phyloP scores from a whole-genome alignment of 345 rosid genomes.

The Euclidium syriacum region DNA sequence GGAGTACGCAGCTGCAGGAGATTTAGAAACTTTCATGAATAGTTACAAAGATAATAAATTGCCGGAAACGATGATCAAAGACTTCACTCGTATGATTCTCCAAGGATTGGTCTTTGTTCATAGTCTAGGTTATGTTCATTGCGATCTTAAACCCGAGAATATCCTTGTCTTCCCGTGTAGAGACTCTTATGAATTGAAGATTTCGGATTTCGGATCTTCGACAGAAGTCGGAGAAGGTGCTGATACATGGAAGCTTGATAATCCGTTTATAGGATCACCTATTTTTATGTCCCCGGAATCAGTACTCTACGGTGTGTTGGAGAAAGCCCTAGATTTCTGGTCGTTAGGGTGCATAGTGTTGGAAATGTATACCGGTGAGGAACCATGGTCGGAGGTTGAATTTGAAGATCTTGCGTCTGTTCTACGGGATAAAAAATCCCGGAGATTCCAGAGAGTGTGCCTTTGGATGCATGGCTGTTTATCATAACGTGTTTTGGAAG shows the following conservation, averaged over 20 bases:
- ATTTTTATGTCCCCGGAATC: conserved; percentile 27
- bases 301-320: background rate
- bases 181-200: conserved; percentile 4
- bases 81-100: conserved; percentile 13
- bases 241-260: background rate
- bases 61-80: background rate
- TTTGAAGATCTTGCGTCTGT: background rate
- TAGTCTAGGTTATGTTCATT: conserved; percentile 9
- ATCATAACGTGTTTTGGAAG: background rate
- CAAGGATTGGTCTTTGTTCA: conserved; percentile 18
- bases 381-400: background rate
- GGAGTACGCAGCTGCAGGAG: conserved; percentile 7
- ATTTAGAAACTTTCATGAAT: background rate
- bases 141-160: conserved; percentile 19
- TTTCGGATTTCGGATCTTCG: conserved; percentile 11
- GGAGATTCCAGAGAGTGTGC: background rate
- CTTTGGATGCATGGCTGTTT: conserved; percentile 10
- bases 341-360: conserved; percentile 17
- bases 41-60: background rate
- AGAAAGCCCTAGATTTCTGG: conserved; percentile 13
- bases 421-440: background rate
- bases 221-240: background rate
- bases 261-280: conserved; percentile 15
- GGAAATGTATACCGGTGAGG: conserved; percentile 1
- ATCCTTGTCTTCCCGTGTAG: conserved; percentile 3